A percentile compares a stretch with the other conserved stretches of the same genome.
phyloP scores from a whole-genome alignment of 1,139 yeast species.

The Pneumocystis murina region DNA sequence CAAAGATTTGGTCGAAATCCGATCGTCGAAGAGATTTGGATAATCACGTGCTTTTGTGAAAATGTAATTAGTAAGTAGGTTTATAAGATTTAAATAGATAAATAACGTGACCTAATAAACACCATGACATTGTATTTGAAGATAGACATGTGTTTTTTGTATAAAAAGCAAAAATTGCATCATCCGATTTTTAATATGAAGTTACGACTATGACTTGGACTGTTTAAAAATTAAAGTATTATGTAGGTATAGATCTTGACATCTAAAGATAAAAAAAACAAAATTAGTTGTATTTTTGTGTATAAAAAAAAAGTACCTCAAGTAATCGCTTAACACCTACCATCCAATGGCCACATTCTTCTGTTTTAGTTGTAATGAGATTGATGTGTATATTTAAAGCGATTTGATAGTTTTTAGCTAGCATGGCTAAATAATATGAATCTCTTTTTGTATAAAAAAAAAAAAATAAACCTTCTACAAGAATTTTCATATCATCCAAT shows the following conservation, averaged over 20 bases:
- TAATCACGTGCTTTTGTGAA: too few relatives aligned
- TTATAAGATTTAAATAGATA: too few relatives aligned
- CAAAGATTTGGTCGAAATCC: too few relatives aligned
- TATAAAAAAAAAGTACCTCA: neutral
- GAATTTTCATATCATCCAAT: conserved; percentile 25
- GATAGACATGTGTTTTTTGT: too few relatives aligned
- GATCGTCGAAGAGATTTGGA: too few relatives aligned
- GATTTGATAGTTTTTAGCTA: conserved; percentile 37
- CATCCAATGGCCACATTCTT: conserved; percentile 84
- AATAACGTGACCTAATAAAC: too few relatives aligned
- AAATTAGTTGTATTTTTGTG: neutral
- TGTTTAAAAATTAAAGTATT: neutral
- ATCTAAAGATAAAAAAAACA: neutral
- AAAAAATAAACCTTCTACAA: neutral
- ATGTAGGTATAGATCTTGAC: neutral
- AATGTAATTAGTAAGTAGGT: too few relatives aligned
- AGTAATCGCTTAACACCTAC: conserved; percentile 51
- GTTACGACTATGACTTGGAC: neutral
- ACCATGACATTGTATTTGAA: too few relatives aligned
- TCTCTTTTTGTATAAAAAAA: conserved; percentile 10
- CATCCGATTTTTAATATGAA: neutral
- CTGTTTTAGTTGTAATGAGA: conserved; percentile 50
- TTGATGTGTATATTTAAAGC: conserved; percentile 42
- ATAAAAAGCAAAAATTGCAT: neutral
- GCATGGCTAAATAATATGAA: conserved; percentile 30